Evolutionary conservation across 1,139 yeast species (phyloP), one percentile per base, ranked within the genome.

Genomic region (Zygotorulaspora mrakii): DNA sequence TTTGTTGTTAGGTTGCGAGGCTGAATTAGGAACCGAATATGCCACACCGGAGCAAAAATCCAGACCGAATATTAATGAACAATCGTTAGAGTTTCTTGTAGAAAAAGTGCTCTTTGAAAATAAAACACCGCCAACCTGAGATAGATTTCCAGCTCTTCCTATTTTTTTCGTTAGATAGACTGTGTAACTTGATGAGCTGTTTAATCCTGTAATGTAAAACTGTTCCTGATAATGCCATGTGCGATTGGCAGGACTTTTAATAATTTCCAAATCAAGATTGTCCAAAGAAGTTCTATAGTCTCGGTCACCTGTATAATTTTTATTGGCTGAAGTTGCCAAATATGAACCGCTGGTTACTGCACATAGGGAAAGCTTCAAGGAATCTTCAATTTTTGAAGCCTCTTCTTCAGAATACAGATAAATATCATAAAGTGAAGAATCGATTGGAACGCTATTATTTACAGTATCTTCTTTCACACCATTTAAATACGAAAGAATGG

Each of bases 31-130:
- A 0, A 86, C 96, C 1, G 95, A 74, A 62, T 88, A 91, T 0
- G 96, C 94, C 24, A 89, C 94, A 37, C 77, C 76, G 24, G 71
- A 64, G 62, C 98, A 91, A 57, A 89, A 87, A 1, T 76, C 79
- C 40, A 91, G 66, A 45, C 78, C 83, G 60, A 76, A 86, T 17
- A 88, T 74, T 39, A 89, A 66, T 46, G 82, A 77, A 59, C 98
- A 91, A 1, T 85, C 74, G 20, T 68, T 65, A 3, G 65, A 60
- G 3, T 63, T 63, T 57, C 79, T 70, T 2, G 96, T 84, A 17
- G 72, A 70, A 54, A 89, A 85, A 37, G 66, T 64, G 43, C 82
- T 74, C 10, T 73, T 75, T 17, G 69, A 64, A 54, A 77, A 86
- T 0, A 85, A 71, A 1, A 79, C 72, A 2, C 95, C 95, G 3